Conservation (phyloP, 495 filamentous ascomycete species). For the Terfezia claveryi region DNA sequence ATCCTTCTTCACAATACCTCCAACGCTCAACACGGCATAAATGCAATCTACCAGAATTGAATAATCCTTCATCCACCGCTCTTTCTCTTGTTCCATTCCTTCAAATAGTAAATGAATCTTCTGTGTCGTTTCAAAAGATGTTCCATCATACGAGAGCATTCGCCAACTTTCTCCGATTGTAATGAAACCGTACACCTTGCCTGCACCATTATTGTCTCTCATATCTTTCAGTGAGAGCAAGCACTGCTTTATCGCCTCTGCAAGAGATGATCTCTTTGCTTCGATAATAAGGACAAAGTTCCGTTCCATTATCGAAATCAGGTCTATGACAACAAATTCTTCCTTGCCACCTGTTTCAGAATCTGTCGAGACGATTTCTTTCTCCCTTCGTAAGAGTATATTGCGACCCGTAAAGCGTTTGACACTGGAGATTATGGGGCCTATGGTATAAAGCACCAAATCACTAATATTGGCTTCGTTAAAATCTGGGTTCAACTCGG, state of each 20-base stretch:
- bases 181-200: slow-evolving; percentile 5
- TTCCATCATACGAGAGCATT: slow-evolving; percentile 3
- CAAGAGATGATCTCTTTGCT: not conserved
- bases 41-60: slow-evolving; percentile 5
- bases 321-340: slow-evolving; percentile 5
- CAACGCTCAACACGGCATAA: slow-evolving; percentile 4
- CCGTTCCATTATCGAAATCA: not conserved
- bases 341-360: not conserved
- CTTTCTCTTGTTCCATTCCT: not conserved
- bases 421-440: not conserved
- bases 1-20: not conserved
- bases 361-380: slow-evolving; percentile 3
- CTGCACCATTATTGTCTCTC: slow-evolving; percentile 2
- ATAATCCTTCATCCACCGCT: slow-evolving; percentile 3
- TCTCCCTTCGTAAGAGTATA: not conserved
- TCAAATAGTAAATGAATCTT: slow-evolving; percentile 3
- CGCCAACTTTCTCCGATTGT: slow-evolving; percentile 1
- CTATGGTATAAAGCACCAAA: not conserved
- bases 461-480: slow-evolving; percentile 5
- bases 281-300: slow-evolving; percentile 4
- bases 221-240: slow-evolving; percentile 4
- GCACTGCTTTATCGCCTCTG: slow-evolving; percentile 5
- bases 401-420: not conserved
- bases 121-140: not conserved
- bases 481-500: not conserved